A percentile compares a stretch with the other conserved stretches of the same genome.
phyloP scores from a whole-genome alignment of 2,329 filamentous ascomycete genomes.

The Beauveria pseudobassiana region DNA sequence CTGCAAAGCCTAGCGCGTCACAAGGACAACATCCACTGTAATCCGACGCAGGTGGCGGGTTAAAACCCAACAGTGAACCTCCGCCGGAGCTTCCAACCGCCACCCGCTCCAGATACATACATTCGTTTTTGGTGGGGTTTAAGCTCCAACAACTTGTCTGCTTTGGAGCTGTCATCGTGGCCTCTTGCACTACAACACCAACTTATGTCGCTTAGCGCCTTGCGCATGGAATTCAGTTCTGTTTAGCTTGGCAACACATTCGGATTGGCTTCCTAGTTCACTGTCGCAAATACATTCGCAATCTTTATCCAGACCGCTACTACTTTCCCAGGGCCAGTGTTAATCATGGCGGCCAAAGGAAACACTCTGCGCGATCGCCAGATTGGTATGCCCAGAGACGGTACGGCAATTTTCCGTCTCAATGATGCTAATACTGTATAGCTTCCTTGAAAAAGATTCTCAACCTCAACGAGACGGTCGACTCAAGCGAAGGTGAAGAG shows the following conservation, averaged over 20 bases:
- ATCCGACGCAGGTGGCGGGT: too few relatives aligned
- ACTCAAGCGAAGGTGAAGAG: constrained; percentile 55
- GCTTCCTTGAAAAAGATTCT: constrained; percentile 92
- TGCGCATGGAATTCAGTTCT: background rate
- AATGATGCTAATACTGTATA: constrained; percentile 27
- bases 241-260: background rate
- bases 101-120: background rate
- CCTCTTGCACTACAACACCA: constrained; percentile 8
- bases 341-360: constrained; percentile 37
- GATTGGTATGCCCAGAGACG: constrained; percentile 28
- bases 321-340: background rate
- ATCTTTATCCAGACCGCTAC: background rate
- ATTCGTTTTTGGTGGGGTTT: constrained; percentile 6
- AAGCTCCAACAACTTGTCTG: constrained; percentile 8
- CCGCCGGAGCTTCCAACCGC: background rate
- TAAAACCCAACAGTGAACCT: too few relatives aligned
- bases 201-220: background rate
- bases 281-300: background rate
- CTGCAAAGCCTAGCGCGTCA: too few relatives aligned
- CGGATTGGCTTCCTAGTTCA: background rate
- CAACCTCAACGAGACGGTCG: constrained; percentile 75
- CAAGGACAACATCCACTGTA: too few relatives aligned
- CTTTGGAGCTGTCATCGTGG: constrained; percentile 10
- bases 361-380: constrained; percentile 44
- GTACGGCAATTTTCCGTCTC: background rate